Conservation (phyloP, 371 early-diverging fungal genomes). For the Syncephalastrum monosporum region DNA sequence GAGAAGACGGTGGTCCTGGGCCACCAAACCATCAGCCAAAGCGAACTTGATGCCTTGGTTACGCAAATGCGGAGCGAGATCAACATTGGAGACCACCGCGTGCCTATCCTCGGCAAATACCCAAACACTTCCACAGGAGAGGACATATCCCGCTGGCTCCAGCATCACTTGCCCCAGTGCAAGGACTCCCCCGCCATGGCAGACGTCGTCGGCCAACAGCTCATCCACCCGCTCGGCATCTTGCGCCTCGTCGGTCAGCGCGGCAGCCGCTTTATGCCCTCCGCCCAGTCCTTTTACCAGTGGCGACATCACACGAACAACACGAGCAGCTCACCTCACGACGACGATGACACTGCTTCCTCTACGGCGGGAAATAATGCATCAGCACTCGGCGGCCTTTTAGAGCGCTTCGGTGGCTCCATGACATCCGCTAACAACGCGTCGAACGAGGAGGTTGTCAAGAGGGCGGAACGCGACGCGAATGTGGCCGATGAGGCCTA, state of each 20-base stretch:
- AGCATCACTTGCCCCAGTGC: slow-evolving; percentile 60
- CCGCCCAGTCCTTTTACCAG: slow-evolving; percentile 66
- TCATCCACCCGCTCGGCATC: slow-evolving; percentile 61
- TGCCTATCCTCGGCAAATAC: slow-evolving; percentile 72
- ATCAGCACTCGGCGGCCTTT: slow-evolving; percentile 27
- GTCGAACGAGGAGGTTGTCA: slow-evolving; percentile 36
- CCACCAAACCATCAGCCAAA: slow-evolving; percentile 29
- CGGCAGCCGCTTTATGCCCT: slow-evolving; percentile 67
- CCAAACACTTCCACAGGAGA: slow-evolving; percentile 68
- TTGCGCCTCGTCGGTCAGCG: slow-evolving; percentile 71
- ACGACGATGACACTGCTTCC: slow-evolving; percentile 20
- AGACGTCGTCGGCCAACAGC: slow-evolving; percentile 69
- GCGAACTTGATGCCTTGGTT: slow-evolving; percentile 31
- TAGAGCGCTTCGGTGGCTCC: slow-evolving; percentile 27
- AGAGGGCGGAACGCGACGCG: slow-evolving; percentile 61
- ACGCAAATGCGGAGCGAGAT: slow-evolving; percentile 59
- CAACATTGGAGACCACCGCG: slow-evolving; percentile 61
- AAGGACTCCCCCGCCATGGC: slow-evolving; percentile 64
- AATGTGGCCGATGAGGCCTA: slow-evolving; percentile 67
- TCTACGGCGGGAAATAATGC: background rate
- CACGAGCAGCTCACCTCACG: slow-evolving; percentile 21
- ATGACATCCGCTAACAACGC: slow-evolving; percentile 8
- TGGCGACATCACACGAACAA: slow-evolving; percentile 49
- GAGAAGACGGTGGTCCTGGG: slow-evolving; percentile 20
- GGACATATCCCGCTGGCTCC: slow-evolving; percentile 70